Conservation (phyloP, 1,139 yeast genomes). For the Debaryomycetaceae sp. region DNA sequence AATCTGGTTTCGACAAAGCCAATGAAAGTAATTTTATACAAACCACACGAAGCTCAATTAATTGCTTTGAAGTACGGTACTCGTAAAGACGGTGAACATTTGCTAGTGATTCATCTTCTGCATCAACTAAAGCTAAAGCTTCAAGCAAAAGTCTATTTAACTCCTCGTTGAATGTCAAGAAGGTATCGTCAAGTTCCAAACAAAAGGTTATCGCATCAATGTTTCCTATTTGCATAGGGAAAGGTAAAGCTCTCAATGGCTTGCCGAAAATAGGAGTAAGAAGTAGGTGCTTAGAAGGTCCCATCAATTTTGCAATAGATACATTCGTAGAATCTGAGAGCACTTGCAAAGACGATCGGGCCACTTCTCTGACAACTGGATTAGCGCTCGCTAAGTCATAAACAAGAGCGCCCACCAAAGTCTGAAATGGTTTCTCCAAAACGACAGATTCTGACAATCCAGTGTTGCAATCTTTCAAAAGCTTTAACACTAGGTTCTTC, state of each 20-base stretch:
- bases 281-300: constrained; percentile 77
- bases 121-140: constrained; percentile 92
- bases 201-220: constrained; percentile 95
- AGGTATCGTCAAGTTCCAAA: constrained; percentile 73
- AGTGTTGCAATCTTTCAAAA: constrained; percentile 63
- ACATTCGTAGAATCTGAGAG: constrained; percentile 69
- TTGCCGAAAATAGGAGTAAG: constrained; percentile 94
- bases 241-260: constrained; percentile 93
- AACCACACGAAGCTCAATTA: constrained; percentile 81
- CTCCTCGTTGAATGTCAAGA: constrained; percentile 85
- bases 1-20: constrained; percentile 80
- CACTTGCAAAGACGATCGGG: constrained; percentile 66
- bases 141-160: constrained; percentile 79
- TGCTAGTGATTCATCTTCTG: constrained; percentile 93
- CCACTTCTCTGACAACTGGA: constrained; percentile 74
- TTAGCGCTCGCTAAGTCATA: constrained; percentile 92
- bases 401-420: constrained; percentile 81
- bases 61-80: constrained; percentile 81
- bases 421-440: constrained; percentile 71
- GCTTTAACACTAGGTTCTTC: constrained; percentile 57
- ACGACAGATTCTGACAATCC: constrained; percentile 59
- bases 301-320: constrained; percentile 70
- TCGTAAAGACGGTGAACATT: constrained; percentile 84
- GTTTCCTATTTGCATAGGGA: constrained; percentile 98
- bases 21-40: constrained; percentile 81